Conservation (phyloP, 148 eudicot species). For the Vaccinium vitisidaea region DNA sequence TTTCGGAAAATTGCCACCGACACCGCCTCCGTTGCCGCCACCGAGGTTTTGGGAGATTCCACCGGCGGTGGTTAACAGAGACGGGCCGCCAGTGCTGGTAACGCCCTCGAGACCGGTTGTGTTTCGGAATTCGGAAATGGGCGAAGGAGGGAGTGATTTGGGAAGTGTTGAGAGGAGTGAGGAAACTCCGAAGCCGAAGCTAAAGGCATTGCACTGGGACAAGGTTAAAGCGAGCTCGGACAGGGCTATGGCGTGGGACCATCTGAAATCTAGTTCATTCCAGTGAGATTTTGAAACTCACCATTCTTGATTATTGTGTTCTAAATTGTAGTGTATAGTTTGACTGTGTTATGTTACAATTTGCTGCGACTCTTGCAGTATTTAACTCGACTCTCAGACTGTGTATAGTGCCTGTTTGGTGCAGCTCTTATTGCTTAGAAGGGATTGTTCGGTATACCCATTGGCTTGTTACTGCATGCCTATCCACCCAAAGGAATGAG, state of each 20-base stretch:
- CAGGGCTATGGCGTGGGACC: slow-evolving; percentile 85
- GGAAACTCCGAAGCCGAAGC: slow-evolving; percentile 53
- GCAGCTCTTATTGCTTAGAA: neutral
- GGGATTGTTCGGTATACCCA: neutral
- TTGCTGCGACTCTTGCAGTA: neutral
- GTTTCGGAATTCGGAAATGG: slow-evolving; percentile 14
- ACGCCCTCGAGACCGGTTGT: slow-evolving; percentile 47
- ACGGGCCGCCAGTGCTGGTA: slow-evolving; percentile 48
- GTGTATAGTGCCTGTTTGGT: neutral
- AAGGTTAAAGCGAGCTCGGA: slow-evolving; percentile 81
- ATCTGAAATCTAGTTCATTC: slow-evolving; percentile 74
- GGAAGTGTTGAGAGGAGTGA: slow-evolving; percentile 38
- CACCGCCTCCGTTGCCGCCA: slow-evolving; percentile 63
- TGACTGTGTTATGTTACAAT: neutral
- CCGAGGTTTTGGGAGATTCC: slow-evolving; percentile 20
- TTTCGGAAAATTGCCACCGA: slow-evolving; percentile 25
- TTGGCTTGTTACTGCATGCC: neutral
- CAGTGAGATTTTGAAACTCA: slow-evolving; percentile 46
- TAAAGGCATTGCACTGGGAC: slow-evolving; percentile 93
- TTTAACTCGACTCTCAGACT: neutral
- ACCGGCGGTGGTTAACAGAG: neutral
- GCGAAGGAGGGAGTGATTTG: neutral
- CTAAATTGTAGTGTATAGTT: neutral
- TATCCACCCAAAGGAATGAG: neutral
- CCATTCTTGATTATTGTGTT: neutral